Conservation (phyloP, 495 filamentous ascomycete species). For the Aspergillus diversus region DNA sequence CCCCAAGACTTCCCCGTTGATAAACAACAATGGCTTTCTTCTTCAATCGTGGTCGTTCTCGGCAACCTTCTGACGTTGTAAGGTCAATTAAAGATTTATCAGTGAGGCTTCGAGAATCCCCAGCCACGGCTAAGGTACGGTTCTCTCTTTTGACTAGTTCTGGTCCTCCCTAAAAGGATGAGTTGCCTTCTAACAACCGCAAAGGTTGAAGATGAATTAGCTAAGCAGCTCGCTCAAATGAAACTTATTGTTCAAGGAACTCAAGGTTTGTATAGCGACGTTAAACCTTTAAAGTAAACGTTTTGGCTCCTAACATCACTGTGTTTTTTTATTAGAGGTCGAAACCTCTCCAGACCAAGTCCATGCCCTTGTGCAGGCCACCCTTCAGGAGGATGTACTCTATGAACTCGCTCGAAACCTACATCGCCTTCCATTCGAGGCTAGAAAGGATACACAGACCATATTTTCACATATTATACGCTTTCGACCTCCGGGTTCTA, state of each 20-base stretch:
- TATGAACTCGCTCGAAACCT: conserved; percentile 79
- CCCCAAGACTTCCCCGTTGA: conserved; percentile 18
- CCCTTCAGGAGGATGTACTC: conserved; percentile 87
- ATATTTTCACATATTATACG: conserved; percentile 89
- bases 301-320: conserved; percentile 9
- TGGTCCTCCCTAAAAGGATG: not conserved
- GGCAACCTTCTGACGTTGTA: conserved; percentile 59
- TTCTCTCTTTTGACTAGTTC: not conserved
- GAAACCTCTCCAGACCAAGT: conserved; percentile 87
- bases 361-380: conserved; percentile 72
- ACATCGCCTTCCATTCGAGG: conserved; percentile 87
- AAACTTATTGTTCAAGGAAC: conserved; percentile 84
- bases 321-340: conserved; percentile 59
- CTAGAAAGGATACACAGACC: conserved; percentile 84
- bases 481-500: conserved; percentile 64
- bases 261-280: conserved; percentile 56
- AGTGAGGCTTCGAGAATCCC: conserved; percentile 49
- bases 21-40: conserved; percentile 79
- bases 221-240: conserved; percentile 78
- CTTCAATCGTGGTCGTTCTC: conserved; percentile 69
- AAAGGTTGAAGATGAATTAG: conserved; percentile 73
- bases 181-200: conserved; percentile 39
- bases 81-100: conserved; percentile 61
- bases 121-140: conserved; percentile 51
- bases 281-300: conserved; percentile 1